phyloP scores from a whole-genome alignment of 164 flowering plant genomes.

The Saururus chinensis region DNA sequence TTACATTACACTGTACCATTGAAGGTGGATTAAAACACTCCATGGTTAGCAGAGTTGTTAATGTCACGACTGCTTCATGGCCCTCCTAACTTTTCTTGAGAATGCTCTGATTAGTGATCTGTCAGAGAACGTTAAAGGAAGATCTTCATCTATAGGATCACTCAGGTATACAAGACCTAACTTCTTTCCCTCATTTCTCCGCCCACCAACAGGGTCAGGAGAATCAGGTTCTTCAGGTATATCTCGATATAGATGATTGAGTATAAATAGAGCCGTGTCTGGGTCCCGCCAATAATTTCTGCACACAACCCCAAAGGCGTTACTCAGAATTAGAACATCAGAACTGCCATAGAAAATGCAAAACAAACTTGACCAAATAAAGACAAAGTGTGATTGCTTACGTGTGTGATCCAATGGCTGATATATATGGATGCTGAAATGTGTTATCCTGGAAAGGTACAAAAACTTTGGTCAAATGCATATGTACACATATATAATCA shows the following conservation, averaged over 20 bases:
- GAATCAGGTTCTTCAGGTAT: slow-evolving; percentile 64
- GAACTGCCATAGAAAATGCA: too few species aligned
- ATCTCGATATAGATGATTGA: slow-evolving; percentile 73
- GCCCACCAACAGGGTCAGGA: slow-evolving; percentile 9
- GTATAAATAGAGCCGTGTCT: slow-evolving; percentile 88
- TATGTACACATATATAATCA: neutral
- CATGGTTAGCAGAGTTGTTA: too few species aligned
- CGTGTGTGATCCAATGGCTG: slow-evolving; percentile 88
- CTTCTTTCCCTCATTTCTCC: slow-evolving; percentile 11
- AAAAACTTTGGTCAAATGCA: neutral
- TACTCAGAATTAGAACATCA: too few species aligned
- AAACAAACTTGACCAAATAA: too few species aligned
- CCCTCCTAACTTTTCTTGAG: slow-evolving; percentile 38
- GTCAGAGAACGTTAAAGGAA: slow-evolving; percentile 80
- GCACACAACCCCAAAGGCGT: slow-evolving; percentile 2
- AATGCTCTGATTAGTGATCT: slow-evolving; percentile 25
- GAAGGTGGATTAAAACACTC: too few species aligned
- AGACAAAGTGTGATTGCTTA: slow-evolving; percentile 24
- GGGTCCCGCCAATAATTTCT: slow-evolving; percentile 94
- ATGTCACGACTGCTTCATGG: slow-evolving; percentile 14
- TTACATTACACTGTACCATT: too few species aligned
- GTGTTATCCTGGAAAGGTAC: slow-evolving; percentile 70
- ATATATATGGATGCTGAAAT: slow-evolving; percentile 73
- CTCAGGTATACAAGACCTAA: slow-evolving; percentile 31
- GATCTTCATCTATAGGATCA: slow-evolving; percentile 47